Evolutionary conservation across 1,284 basidiomycete species (phyloP).

Genomic region (Pholiota adiposa): DNA sequence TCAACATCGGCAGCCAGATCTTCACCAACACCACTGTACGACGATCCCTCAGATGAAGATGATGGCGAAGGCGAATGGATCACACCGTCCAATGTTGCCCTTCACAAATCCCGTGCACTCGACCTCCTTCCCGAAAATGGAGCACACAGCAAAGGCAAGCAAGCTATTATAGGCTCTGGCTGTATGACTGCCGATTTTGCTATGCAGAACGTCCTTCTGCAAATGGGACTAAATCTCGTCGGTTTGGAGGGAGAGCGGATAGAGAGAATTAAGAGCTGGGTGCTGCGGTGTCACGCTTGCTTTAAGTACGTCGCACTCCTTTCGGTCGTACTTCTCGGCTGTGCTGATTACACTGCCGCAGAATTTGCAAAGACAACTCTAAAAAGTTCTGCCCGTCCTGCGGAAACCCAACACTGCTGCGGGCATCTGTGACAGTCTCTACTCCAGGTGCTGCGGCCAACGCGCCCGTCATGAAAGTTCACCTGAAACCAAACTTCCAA

Average conservation of each 20-base stretch:
- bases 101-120: constrained; percentile 90
- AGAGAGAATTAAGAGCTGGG: constrained; percentile 93
- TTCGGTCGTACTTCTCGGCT: background rate
- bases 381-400: constrained; percentile 99
- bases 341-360: constrained; percentile 38
- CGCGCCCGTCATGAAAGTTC: constrained; percentile 76
- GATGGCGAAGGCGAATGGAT: constrained; percentile 97
- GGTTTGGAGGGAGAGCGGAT: constrained; percentile 92
- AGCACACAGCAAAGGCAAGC: constrained; percentile 44
- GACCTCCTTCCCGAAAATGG: constrained; percentile 69
- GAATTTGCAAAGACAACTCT: constrained; percentile 94
- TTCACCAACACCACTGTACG: constrained; percentile 17
- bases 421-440: constrained; percentile 88
- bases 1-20: constrained; percentile 4
- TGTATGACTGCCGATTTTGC: constrained; percentile 99
- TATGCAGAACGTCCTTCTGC: constrained; percentile 97
- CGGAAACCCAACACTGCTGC: constrained; percentile 90
- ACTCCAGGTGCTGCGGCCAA: constrained; percentile 61
- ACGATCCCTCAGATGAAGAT: constrained; percentile 73
- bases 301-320: constrained; percentile 79
- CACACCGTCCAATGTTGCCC: constrained; percentile 85
- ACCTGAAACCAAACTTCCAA: constrained; percentile 95
- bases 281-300: constrained; percentile 96
- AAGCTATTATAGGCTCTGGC: constrained; percentile 63
- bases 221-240: constrained; percentile 94